Conservation (phyloP, 1,139 yeast species). For the Hanseniaspora gamundiae region DNA sequence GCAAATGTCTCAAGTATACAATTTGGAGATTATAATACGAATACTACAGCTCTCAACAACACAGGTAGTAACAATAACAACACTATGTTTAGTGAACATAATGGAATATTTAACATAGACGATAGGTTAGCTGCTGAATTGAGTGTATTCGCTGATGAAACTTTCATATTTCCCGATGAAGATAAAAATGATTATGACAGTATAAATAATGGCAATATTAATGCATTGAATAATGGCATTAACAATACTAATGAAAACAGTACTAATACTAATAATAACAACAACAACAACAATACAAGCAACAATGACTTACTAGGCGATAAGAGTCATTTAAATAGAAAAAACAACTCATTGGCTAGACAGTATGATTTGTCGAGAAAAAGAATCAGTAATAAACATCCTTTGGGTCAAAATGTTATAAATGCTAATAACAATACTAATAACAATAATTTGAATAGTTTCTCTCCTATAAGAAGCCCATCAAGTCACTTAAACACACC, state of each 20-base stretch:
- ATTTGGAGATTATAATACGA: not conserved
- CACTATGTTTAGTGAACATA: not conserved
- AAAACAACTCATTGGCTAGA: conserved; percentile 21
- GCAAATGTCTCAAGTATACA: conserved; percentile 2
- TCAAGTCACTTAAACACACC: not conserved
- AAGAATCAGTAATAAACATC: conserved; percentile 18
- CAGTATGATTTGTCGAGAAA: conserved; percentile 23
- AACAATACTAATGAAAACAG: not conserved
- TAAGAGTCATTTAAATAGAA: conserved; percentile 15
- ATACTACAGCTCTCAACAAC: conserved; percentile 13
- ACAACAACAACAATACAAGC: not conserved
- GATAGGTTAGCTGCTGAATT: conserved; percentile 61
- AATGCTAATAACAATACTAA: conserved; percentile 1
- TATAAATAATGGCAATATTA: not conserved
- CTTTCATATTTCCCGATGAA: conserved; percentile 68
- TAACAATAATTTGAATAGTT: conserved; percentile 1
- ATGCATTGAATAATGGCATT: not conserved
- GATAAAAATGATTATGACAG: conserved; percentile 32
- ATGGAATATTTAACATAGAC: conserved; percentile 30
- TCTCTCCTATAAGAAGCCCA: not conserved
- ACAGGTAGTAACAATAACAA: conserved; percentile 7
- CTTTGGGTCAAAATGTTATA: not conserved
- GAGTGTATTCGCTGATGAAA: conserved; percentile 71
- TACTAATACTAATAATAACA: conserved; percentile 1
- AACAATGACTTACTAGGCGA: not conserved